phyloP scores from a whole-genome alignment of 2,329 filamentous ascomycete species.

The Mycosphaerelloides madeirae region DNA sequence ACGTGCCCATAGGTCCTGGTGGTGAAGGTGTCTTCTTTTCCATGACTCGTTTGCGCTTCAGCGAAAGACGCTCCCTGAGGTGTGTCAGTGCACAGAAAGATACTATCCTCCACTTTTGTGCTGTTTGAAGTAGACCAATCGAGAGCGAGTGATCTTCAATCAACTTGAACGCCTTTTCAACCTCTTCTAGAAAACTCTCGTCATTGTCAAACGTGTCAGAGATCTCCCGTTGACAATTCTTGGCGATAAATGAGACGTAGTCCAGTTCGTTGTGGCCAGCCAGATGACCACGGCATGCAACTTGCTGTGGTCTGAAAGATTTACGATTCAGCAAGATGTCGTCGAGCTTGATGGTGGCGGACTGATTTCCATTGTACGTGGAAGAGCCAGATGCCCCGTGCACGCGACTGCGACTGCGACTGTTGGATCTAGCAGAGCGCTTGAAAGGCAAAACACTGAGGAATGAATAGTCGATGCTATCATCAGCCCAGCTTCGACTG shows the following conservation, averaged over 20 bases:
- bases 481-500: slow-evolving; percentile 49
- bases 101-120: slow-evolving; percentile 57
- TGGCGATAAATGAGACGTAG: slow-evolving; percentile 14
- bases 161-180: slow-evolving; percentile 15
- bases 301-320: slow-evolving; percentile 26
- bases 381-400: slow-evolving; percentile 10
- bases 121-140: slow-evolving; percentile 44
- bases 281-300: slow-evolving; percentile 22
- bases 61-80: slow-evolving; percentile 34
- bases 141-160: slow-evolving; percentile 11
- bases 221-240: slow-evolving; percentile 10
- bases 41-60: slow-evolving; percentile 9
- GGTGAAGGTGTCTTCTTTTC: slow-evolving; percentile 4
- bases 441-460: slow-evolving; percentile 37
- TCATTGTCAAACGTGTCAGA: slow-evolving; percentile 3
- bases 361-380: slow-evolving; percentile 11
- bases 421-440: slow-evolving; percentile 6
- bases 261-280: slow-evolving; percentile 19
- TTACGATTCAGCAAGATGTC: slow-evolving; percentile 25
- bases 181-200: slow-evolving; percentile 11
- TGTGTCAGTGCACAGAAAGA: slow-evolving; percentile 49
- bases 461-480: slow-evolving; percentile 53
- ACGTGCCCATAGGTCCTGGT: slow-evolving; percentile 4
- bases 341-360: slow-evolving; percentile 30
- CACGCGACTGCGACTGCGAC: slow-evolving; percentile 14